Percentiles rank a stretch among this genome's conserved stretches.
These are phyloP conservation scores for Ophiostoma perfectum DNA, from an alignment of 2,329 filamentous ascomycete species.

Conservation along the genomic window DNA sequence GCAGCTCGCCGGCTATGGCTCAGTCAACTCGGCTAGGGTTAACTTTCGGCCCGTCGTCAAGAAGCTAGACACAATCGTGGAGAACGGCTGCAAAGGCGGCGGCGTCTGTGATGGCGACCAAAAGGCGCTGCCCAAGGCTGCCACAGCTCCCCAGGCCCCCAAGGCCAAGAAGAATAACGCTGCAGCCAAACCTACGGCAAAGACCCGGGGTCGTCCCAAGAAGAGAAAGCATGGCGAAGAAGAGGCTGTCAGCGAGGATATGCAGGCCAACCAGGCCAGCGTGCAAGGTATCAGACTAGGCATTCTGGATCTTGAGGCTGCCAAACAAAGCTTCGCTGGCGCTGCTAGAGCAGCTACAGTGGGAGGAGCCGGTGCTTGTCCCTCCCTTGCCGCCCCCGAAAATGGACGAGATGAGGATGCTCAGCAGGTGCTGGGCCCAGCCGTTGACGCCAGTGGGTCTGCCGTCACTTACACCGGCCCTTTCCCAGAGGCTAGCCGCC, in stretches of 20 bases:
- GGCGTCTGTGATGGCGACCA: neutral
- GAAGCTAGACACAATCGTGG: constrained; percentile 44
- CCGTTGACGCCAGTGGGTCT: neutral
- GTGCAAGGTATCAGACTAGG: neutral
- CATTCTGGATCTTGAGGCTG: neutral
- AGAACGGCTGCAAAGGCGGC: neutral
- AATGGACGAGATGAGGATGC: neutral
- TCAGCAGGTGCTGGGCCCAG: neutral
- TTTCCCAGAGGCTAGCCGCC: neutral
- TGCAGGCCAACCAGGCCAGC: neutral
- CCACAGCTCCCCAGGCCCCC: neutral
- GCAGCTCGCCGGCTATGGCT: constrained; percentile 23
- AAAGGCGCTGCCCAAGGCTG: neutral
- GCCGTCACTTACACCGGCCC: constrained; percentile 5
- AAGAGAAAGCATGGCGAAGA: neutral
- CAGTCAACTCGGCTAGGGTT: constrained; percentile 32
- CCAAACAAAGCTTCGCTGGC: neutral
- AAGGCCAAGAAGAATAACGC: neutral
- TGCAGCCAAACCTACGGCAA: neutral
- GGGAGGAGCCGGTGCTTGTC: neutral
- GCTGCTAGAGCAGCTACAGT: neutral
- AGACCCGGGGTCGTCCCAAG: neutral
- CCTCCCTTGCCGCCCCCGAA: neutral
- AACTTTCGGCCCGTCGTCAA: constrained; percentile 57
- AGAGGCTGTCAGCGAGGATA: neutral